phyloP scores from a whole-genome alignment of 2,329 filamentous ascomycete species.

The Monilinia polystroma region DNA sequence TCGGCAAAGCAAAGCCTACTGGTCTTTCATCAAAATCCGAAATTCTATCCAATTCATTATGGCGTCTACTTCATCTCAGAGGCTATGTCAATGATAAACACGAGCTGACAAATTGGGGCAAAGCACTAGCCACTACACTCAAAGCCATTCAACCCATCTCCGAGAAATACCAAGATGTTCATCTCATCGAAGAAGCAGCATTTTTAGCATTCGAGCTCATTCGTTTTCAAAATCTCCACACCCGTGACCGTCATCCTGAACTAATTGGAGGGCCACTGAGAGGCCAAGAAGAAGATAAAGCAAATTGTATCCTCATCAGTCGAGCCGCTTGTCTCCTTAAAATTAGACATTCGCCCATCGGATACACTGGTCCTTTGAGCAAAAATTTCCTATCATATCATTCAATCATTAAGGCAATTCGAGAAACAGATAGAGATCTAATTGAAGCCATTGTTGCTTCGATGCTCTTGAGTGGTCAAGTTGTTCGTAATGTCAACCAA shows the following conservation, averaged over 20 bases:
- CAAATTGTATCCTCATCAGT: constrained; percentile 77
- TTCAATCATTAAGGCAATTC: constrained; percentile 76
- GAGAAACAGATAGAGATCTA: constrained; percentile 76
- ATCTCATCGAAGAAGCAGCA: constrained; percentile 68
- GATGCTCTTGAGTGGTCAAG: constrained; percentile 79
- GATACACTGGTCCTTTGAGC: constrained; percentile 92
- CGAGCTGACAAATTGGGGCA: constrained; percentile 79
- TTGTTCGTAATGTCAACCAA: constrained; percentile 63
- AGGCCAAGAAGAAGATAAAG: constrained; percentile 69
- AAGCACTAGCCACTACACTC: constrained; percentile 70
- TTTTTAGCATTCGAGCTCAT: constrained; percentile 85
- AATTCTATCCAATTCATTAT: constrained; percentile 70
- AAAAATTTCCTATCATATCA: constrained; percentile 85
- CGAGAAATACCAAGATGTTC: constrained; percentile 45
- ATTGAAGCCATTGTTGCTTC: constrained; percentile 78
- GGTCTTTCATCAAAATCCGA: constrained; percentile 64
- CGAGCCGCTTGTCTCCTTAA: constrained; percentile 81
- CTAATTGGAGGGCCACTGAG: constrained; percentile 56
- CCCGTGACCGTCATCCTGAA: constrained; percentile 58
- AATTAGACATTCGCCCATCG: constrained; percentile 77
- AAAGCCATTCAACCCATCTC: constrained; percentile 56
- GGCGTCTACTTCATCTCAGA: constrained; percentile 85
- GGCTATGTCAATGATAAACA: constrained; percentile 81
- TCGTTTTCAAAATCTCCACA: constrained; percentile 73
- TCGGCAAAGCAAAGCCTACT: constrained; percentile 43